Evolutionary conservation across 306 rosid species (phyloP).

Genomic region (Citrullus mucosospermus): DNA sequence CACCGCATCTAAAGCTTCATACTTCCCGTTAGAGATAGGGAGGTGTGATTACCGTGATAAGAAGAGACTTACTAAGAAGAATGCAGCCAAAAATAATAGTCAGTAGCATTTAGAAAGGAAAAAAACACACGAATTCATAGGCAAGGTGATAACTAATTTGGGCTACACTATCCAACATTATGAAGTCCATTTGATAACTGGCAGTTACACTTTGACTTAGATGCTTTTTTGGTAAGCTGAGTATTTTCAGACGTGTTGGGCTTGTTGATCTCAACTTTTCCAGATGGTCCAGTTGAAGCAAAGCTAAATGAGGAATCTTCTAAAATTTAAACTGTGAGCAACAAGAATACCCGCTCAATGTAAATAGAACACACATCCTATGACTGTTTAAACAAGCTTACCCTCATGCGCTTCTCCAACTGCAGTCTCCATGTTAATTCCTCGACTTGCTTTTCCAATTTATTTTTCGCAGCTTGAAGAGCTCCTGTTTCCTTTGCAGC

Average conservation of each 20-base stretch:
- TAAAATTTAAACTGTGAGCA: not conserved
- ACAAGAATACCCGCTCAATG: not conserved
- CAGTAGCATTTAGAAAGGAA: not conserved
- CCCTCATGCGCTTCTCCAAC: slow-evolving; percentile 95
- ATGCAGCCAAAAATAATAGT: not conserved
- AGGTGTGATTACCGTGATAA: not conserved
- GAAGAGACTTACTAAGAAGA: not conserved
- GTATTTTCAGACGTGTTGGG: not conserved
- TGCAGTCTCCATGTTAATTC: slow-evolving; percentile 91
- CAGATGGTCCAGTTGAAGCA: not conserved
- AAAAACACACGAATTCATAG: not conserved
- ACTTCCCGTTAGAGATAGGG: not conserved
- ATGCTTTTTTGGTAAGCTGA: not conserved
- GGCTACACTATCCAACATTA: not conserved
- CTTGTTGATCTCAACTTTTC: not conserved
- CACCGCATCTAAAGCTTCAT: not conserved
- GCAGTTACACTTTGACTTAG: not conserved
- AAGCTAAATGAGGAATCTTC: not conserved
- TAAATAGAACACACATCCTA: not conserved
- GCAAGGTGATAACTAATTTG: not conserved
- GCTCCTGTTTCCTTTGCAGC: slow-evolving; percentile 99
- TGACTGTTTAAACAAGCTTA: slow-evolving; percentile 14
- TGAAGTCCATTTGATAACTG: not conserved
- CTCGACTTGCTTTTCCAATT: slow-evolving; percentile 97
- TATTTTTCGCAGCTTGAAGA: slow-evolving; percentile 99